phyloP scores from a whole-genome alignment of 805 yeast species.

The Metschnikowia koreensis region DNA sequence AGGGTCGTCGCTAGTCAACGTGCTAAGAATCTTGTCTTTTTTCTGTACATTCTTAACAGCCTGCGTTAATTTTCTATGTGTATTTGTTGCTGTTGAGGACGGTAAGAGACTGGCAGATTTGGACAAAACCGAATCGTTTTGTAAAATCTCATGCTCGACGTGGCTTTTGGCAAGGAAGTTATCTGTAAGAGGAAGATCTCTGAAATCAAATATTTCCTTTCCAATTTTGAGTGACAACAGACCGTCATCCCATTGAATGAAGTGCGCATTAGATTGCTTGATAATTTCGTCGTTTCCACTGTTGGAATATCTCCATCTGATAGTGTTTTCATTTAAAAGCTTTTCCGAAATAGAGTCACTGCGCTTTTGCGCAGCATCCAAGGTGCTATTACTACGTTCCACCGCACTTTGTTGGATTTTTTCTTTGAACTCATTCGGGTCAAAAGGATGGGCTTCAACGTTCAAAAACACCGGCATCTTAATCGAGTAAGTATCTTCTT shows the following conservation, averaged over 20 bases:
- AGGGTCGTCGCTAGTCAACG: slow-evolving; percentile 64
- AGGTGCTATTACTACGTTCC: slow-evolving; percentile 25
- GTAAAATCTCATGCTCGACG: slow-evolving; percentile 68
- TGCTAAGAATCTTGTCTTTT: slow-evolving; percentile 49
- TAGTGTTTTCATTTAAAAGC: slow-evolving; percentile 74
- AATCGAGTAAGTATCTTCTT: slow-evolving; percentile 43
- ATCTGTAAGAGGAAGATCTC: slow-evolving; percentile 62
- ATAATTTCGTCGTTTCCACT: slow-evolving; percentile 68
- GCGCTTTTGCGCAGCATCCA: slow-evolving; percentile 45
- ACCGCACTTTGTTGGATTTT: slow-evolving; percentile 37
- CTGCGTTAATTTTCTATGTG: slow-evolving; percentile 76
- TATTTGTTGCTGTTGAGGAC: slow-evolving; percentile 80
- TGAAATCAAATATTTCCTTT: slow-evolving; percentile 78
- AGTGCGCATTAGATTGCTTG: slow-evolving; percentile 85
- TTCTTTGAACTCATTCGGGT: slow-evolving; percentile 63
- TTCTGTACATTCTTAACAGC: slow-evolving; percentile 55
- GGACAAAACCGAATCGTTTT: slow-evolving; percentile 61
- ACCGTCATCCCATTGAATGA: slow-evolving; percentile 95
- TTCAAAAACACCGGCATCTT: slow-evolving; percentile 81
- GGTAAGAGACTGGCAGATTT: slow-evolving; percentile 78
- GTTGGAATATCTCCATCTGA: slow-evolving; percentile 91
- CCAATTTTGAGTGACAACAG: slow-evolving; percentile 83
- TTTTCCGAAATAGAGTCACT: slow-evolving; percentile 54
- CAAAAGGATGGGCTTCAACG: slow-evolving; percentile 85
- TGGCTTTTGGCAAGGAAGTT: slow-evolving; percentile 70